These are phyloP conservation scores for Aulographum hederae DNA, from an alignment of 2,329 filamentous ascomycete species.

Conservation along the genomic window DNA sequence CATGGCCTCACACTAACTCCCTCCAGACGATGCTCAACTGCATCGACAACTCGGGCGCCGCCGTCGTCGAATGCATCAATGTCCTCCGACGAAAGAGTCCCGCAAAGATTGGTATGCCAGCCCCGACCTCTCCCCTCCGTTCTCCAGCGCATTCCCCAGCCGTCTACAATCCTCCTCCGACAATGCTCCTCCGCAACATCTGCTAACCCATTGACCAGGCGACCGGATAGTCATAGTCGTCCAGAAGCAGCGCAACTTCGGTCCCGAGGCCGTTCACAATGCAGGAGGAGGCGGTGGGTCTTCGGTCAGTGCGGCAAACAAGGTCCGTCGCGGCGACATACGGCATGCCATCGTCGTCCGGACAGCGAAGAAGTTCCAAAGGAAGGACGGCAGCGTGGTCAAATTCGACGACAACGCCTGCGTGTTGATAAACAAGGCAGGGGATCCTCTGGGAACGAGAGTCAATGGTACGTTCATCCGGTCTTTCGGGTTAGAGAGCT, in stretches of 20 bases:
- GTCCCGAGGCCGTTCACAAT: constrained; percentile 36
- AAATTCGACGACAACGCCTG: constrained; percentile 97
- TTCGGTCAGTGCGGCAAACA: constrained; percentile 60
- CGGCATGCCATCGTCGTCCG: constrained; percentile 90
- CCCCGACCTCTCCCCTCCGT: constrained; percentile 2
- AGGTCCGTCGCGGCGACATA: constrained; percentile 92
- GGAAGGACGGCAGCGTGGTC: constrained; percentile 76
- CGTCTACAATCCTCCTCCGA: background rate
- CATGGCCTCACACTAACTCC: too few relatives aligned
- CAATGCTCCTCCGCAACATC: background rate
- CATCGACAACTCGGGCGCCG: constrained; percentile 99
- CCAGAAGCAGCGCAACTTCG: constrained; percentile 77
- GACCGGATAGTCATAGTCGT: constrained; percentile 96
- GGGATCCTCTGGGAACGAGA: constrained; percentile 68
- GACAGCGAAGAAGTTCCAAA: constrained; percentile 70
- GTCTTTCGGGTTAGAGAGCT: background rate
- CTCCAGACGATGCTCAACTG: constrained; percentile 85
- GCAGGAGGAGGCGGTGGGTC: constrained; percentile 54
- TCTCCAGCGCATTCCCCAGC: background rate
- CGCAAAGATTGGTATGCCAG: constrained; percentile 77
- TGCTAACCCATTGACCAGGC: constrained; percentile 35
- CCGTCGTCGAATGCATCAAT: constrained; percentile 89
- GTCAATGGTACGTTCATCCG: too few relatives aligned
- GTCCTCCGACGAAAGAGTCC: constrained; percentile 79
- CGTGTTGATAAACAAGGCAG: constrained; percentile 90